Conservation (phyloP, 2,329 filamentous ascomycete species). For the Scedosporium apiospermum region DNA sequence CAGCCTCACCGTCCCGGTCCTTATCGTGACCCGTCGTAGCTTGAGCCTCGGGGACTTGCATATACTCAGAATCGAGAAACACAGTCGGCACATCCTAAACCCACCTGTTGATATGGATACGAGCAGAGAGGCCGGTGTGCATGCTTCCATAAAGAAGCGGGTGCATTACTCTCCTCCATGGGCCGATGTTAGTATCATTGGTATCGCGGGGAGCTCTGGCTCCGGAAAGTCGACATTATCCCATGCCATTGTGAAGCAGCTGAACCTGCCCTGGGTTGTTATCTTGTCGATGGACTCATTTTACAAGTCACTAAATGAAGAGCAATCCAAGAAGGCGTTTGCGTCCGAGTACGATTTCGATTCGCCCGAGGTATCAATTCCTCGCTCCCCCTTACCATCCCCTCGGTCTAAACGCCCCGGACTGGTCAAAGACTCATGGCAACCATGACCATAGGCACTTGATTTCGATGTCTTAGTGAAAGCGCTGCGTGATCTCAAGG, state of each 20-base stretch:
- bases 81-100: background rate
- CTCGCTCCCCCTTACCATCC: background rate
- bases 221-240: slow-evolving; percentile 92
- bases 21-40: too few species aligned
- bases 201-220: slow-evolving; percentile 88
- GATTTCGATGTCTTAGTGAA: slow-evolving; percentile 87
- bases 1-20: too few species aligned
- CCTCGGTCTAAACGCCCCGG: background rate
- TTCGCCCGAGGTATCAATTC: slow-evolving; percentile 55
- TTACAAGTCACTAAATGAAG: slow-evolving; percentile 79
- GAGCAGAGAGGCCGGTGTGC: slow-evolving; percentile 9
- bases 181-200: slow-evolving; percentile 94
- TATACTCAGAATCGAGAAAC: background rate
- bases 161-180: slow-evolving; percentile 88
- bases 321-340: slow-evolving; percentile 74
- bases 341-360: slow-evolving; percentile 94
- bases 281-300: slow-evolving; percentile 98
- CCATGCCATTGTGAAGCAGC: slow-evolving; percentile 76
- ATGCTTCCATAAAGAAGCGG: slow-evolving; percentile 42
- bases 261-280: slow-evolving; percentile 95
- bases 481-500: slow-evolving; percentile 73
- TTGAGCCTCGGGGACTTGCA: background rate
- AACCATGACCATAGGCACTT: slow-evolving; percentile 47
- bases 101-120: background rate
- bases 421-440: background rate